Percentiles rank a stretch among this genome's conserved stretches.
Conservation (phyloP, 768 basidiomycete genomes). For the Xerocomellus chrysenteron region DNA sequence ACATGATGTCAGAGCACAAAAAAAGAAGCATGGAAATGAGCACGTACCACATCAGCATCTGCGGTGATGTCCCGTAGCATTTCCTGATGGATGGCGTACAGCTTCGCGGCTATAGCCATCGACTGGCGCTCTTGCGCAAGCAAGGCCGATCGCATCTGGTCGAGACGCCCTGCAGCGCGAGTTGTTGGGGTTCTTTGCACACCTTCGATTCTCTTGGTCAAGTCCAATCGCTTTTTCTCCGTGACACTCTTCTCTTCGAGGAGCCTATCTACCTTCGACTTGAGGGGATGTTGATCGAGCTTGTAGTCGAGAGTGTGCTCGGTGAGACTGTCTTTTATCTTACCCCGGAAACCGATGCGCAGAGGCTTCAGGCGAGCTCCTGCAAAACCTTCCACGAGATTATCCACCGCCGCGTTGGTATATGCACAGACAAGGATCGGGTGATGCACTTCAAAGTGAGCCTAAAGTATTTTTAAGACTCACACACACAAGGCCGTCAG, state of each 20-base stretch:
- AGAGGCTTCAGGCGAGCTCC: constrained; percentile 65
- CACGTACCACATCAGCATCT: constrained; percentile 70
- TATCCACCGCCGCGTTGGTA: constrained; percentile 92
- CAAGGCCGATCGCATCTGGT: constrained; percentile 29
- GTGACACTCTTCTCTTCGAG: constrained; percentile 39
- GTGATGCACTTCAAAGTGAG: constrained; percentile 76
- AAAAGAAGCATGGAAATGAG: neutral
- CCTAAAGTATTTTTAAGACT: constrained; percentile 36
- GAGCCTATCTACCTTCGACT: constrained; percentile 41
- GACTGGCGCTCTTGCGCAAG: constrained; percentile 31
- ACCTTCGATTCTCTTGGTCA: constrained; percentile 28
- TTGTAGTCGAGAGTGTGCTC: constrained; percentile 63
- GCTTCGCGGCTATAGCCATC: constrained; percentile 39
- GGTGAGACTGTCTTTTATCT: constrained; percentile 54
- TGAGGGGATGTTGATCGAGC: constrained; percentile 59
- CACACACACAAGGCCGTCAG: neutral
- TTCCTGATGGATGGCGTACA: constrained; percentile 54
- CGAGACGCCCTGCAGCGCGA: constrained; percentile 23
- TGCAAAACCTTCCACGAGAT: constrained; percentile 75
- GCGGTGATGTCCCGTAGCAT: constrained; percentile 66
- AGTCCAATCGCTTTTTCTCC: constrained; percentile 20
- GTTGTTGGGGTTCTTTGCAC: constrained; percentile 16
- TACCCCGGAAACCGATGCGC: constrained; percentile 67
- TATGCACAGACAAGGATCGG: constrained; percentile 92
- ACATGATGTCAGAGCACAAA: constrained; percentile 9